Conservation (phyloP, 2,329 filamentous ascomycete genomes). For the Fusarium chaquense region DNA sequence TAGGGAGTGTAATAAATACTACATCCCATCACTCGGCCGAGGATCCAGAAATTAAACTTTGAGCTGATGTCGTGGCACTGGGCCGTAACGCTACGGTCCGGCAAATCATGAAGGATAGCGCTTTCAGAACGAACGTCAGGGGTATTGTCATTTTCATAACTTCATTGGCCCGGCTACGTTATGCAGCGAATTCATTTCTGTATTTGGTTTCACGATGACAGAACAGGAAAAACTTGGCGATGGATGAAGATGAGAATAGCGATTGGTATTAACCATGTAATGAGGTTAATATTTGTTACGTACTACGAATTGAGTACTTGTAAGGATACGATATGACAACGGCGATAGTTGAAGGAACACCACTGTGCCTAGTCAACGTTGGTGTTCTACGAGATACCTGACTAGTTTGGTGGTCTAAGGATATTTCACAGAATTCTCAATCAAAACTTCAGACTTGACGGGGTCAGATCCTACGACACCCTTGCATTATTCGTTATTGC, state of each 20-base stretch:
- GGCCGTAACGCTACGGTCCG: not conserved
- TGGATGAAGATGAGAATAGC: not conserved
- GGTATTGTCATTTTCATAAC: not conserved
- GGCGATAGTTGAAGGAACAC: no score
- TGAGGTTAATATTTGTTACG: fast-evolving
- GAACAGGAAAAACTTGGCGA: not conserved
- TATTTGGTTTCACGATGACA: not conserved
- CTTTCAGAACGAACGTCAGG: not conserved
- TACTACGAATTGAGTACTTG: not conserved
- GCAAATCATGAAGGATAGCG: not conserved
- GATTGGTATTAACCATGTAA: not conserved
- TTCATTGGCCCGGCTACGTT: not conserved
- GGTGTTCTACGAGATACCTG: no score
- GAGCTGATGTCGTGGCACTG: not conserved
- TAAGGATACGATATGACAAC: no score
- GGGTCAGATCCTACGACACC: no score
- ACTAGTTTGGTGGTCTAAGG: no score
- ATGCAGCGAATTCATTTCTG: not conserved
- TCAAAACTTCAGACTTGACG: no score
- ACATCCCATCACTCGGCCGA: not conserved
- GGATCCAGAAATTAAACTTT: not conserved
- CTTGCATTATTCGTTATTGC: no score
- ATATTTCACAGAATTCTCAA: no score
- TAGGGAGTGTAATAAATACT: not conserved
- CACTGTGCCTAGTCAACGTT: no score